phyloP scores from a whole-genome alignment of 371 early-diverging fungal genomes.

The Mucor piriformis region DNA sequence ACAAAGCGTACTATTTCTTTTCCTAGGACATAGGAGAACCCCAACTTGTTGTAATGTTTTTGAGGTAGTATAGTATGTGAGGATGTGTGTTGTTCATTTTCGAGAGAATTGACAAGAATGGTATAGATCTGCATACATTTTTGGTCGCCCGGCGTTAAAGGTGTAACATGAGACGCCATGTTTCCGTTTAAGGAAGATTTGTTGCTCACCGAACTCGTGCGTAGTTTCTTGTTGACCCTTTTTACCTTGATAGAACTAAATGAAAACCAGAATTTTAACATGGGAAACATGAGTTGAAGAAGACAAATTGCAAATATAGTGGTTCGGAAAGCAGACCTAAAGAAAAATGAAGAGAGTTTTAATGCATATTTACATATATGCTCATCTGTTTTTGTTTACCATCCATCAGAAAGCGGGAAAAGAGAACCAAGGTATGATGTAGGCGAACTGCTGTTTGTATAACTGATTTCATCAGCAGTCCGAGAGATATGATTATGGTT shows the following conservation, averaged over 20 bases:
- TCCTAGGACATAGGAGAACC: constrained; percentile 12
- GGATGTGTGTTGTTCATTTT: constrained; percentile 12
- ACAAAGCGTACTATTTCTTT: constrained; percentile 34
- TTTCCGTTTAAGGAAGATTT: constrained; percentile 19
- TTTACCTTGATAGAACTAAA: constrained; percentile 24
- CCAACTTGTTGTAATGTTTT: constrained; percentile 8
- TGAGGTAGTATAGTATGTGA: constrained; percentile 13
- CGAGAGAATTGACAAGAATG: constrained; percentile 31
- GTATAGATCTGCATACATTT: constrained; percentile 46
- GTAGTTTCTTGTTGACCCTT: constrained; percentile 19
- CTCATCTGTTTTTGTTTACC: constrained; percentile 32
- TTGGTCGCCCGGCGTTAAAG: constrained; percentile 44
- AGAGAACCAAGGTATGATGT: constrained; percentile 12
- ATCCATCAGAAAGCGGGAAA: constrained; percentile 31
- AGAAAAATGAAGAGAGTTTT: background rate
- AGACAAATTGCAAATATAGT: constrained; percentile 37
- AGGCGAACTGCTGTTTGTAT: background rate
- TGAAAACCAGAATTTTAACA: constrained; percentile 25
- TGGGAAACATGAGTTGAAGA: constrained; percentile 38
- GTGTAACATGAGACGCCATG: constrained; percentile 16
- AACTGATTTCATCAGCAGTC: constrained; percentile 23
- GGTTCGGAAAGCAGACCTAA: constrained; percentile 35
- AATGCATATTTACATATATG: too few species aligned
- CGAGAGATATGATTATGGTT: constrained; percentile 48
- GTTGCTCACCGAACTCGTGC: background rate